Conservation (phyloP, 2,329 filamentous ascomycete genomes). For the Fusarium pseudograminearum region DNA sequence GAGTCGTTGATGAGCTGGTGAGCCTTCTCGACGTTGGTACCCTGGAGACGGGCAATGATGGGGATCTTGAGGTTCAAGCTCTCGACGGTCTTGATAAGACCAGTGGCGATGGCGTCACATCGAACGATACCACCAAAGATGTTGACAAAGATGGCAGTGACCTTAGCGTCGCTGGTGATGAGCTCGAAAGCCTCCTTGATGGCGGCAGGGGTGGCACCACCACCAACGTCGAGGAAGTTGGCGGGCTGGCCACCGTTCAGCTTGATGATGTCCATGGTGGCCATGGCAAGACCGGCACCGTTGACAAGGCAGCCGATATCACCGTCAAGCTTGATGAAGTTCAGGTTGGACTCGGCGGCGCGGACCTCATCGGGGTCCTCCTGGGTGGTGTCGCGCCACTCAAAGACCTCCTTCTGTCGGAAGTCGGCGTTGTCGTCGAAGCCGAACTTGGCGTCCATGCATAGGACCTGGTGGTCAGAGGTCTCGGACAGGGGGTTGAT, state of each 20-base stretch:
- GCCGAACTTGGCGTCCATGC: slow-evolving; percentile 99
- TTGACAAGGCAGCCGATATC: slow-evolving; percentile 99
- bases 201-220: slow-evolving; percentile 94
- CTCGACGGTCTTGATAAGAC: slow-evolving; percentile 94
- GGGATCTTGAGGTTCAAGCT: slow-evolving; percentile 96
- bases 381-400: slow-evolving; percentile 92
- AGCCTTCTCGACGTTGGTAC: slow-evolving; percentile 96
- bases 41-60: slow-evolving; percentile 96
- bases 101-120: slow-evolving; percentile 96
- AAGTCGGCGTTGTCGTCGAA: slow-evolving; percentile 99
- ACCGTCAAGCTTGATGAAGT: slow-evolving; percentile 99
- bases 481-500: slow-evolving; percentile 99
- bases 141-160: slow-evolving; percentile 99
- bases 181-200: slow-evolving; percentile 99
- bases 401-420: slow-evolving; percentile 96
- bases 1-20: slow-evolving; percentile 96
- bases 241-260: slow-evolving; percentile 95
- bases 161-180: slow-evolving; percentile 98
- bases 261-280: slow-evolving; percentile 99
- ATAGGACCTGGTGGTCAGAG: slow-evolving; percentile 96
- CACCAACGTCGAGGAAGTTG: slow-evolving; percentile 99
- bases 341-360: slow-evolving; percentile 92
- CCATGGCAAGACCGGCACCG: slow-evolving; percentile 98
- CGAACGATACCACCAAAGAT: slow-evolving; percentile 99
- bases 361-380: slow-evolving; percentile 98